These are phyloP conservation scores for Gelatoporia subvermispora DNA, from an alignment of 768 basidiomycete species.

Conservation along the genomic window DNA sequence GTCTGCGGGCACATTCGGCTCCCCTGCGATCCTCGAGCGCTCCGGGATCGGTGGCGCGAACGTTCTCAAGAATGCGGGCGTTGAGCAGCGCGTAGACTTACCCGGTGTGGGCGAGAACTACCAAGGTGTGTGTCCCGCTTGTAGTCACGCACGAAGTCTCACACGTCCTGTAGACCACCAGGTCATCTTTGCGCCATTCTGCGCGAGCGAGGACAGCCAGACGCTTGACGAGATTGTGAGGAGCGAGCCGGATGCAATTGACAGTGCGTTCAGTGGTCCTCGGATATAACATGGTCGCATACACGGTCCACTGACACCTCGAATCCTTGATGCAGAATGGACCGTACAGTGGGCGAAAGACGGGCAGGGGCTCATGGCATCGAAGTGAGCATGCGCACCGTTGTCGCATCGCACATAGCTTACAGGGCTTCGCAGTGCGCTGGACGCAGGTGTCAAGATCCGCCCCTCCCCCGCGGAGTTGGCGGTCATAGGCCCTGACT, in stretches of 20 bases:
- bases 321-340: constrained; percentile 21
- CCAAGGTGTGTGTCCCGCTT: constrained; percentile 22
- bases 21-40: constrained; percentile 50
- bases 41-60: constrained; percentile 37
- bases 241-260: constrained; percentile 10
- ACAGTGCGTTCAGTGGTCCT: constrained; percentile 7
- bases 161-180: constrained; percentile 8
- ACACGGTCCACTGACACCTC: neutral
- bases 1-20: constrained; percentile 37
- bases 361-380: constrained; percentile 46
- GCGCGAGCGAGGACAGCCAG: constrained; percentile 10
- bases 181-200: constrained; percentile 9
- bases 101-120: constrained; percentile 41
- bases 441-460: constrained; percentile 53
- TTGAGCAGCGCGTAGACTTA: constrained; percentile 31
- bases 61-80: constrained; percentile 23
- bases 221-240: constrained; percentile 17
- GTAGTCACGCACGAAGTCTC: too few species aligned
- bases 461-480: constrained; percentile 48
- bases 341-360: constrained; percentile 27
- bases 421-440: constrained; percentile 29
- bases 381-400: constrained; percentile 37
- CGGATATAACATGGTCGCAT: too few species aligned
- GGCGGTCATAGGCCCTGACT: constrained; percentile 42
- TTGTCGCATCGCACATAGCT: neutral